Percentiles rank a stretch among this genome's conserved stretches.
Evolutionary conservation across 805 yeast species (phyloP).

Genomic region (Schizosaccharomyces cryophilus): DNA sequence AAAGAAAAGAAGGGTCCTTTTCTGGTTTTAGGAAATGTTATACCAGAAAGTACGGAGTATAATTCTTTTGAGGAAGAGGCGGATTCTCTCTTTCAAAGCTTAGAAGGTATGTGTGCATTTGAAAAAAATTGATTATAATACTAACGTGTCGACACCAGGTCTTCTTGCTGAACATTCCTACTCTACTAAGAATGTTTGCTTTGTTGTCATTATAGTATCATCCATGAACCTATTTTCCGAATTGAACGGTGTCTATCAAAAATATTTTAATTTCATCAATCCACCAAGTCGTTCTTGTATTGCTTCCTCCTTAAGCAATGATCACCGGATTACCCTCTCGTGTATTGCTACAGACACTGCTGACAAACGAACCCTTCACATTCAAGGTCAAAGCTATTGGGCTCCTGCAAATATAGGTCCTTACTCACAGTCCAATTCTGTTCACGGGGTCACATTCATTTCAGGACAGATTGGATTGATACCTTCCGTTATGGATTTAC

Average conservation of each 20-base stretch:
- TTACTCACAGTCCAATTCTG: conserved; percentile 62
- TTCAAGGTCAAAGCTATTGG: conserved; percentile 88
- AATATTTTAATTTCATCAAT: conserved; percentile 22
- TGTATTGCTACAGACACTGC: conserved; percentile 19
- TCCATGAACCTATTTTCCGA: conserved; percentile 40
- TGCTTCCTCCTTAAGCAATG: conserved; percentile 26
- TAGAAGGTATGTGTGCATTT: not conserved
- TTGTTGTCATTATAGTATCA: conserved; percentile 32
- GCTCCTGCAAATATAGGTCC: conserved; percentile 98
- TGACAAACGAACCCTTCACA: conserved; percentile 48
- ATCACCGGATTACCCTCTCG: conserved; percentile 29
- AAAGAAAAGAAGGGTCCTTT: not conserved
- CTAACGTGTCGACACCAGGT: not conserved
- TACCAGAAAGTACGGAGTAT: not conserved
- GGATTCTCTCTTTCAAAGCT: not conserved
- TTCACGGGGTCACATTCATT: conserved; percentile 27
- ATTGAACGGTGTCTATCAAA: conserved; percentile 37
- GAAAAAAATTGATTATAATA: not conserved
- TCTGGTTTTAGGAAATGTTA: not conserved
- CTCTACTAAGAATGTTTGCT: conserved; percentile 13
- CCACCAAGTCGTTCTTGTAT: conserved; percentile 87
- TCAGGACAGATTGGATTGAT: conserved; percentile 83
- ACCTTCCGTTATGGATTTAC: conserved; percentile 42
- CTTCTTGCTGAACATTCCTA: not conserved
- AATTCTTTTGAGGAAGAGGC: not conserved